phyloP scores from a whole-genome alignment of 192 early-diverging fungal species.

The Backusella tarrabulga region DNA sequence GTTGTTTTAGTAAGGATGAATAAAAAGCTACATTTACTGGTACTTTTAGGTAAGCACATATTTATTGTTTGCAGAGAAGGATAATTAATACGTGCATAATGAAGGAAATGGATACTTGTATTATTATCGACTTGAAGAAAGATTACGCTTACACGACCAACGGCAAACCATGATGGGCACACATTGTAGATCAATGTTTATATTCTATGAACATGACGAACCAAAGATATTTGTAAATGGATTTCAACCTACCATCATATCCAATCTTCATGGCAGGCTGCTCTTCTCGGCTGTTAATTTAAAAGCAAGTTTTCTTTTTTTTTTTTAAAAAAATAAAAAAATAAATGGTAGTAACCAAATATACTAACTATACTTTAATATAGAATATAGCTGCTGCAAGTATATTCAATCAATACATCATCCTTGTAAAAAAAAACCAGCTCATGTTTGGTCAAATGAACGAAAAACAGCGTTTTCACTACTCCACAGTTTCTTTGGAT shows the following conservation, averaged over 20 bases:
- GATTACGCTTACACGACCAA: constrained; percentile 15
- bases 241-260: constrained; percentile 82
- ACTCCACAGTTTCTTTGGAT: constrained; percentile 61
- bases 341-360: no score
- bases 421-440: constrained; percentile 57
- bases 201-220: constrained; percentile 42
- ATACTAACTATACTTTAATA: not conserved
- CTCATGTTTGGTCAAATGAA: constrained; percentile 79
- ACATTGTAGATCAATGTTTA: constrained; percentile 64
- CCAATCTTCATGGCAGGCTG: constrained; percentile 64
- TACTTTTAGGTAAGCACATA: constrained; percentile 53
- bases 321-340: not conserved
- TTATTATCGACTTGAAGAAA: constrained; percentile 53
- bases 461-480: constrained; percentile 82
- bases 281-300: constrained; percentile 84
- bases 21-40: constrained; percentile 66
- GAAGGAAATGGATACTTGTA: constrained; percentile 78
- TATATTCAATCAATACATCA: constrained; percentile 51
- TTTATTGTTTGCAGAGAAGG: not conserved
- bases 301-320: constrained; percentile 42
- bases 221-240: constrained; percentile 76
- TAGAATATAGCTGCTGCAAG: constrained; percentile 34
- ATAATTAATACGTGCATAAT: no score
- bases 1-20: constrained; percentile 66
- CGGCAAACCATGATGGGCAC: constrained; percentile 69